phyloP scores from a whole-genome alignment of 495 filamentous ascomycete genomes.

The Penicillium riverlandense region DNA sequence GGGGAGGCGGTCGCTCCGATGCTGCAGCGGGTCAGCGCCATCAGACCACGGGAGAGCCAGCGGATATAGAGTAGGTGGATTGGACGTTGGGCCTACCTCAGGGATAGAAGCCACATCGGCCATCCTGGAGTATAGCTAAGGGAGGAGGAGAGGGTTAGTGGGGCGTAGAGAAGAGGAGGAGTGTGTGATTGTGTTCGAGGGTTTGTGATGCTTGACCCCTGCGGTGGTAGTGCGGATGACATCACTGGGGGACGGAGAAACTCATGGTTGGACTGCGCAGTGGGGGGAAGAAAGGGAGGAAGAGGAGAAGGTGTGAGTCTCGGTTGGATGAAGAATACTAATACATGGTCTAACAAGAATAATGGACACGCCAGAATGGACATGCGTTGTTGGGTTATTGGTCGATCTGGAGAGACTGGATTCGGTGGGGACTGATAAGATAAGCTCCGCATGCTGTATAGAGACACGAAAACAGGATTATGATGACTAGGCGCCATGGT shows the following conservation, averaged over 20 bases:
- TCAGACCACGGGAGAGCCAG: not conserved
- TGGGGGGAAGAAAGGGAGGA: not conserved
- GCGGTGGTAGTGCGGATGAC: slow-evolving; percentile 12
- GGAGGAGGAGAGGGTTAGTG: no score
- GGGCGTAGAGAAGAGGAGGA: no score
- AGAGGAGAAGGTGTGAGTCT: not conserved
- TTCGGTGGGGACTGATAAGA: no score
- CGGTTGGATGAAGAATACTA: not conserved
- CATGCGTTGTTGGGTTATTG: no score
- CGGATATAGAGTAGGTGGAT: not conserved
- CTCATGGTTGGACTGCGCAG: slow-evolving; percentile 3
- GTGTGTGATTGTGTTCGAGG: no score
- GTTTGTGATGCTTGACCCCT: not conserved
- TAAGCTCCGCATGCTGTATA: no score
- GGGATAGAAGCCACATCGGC: not conserved
- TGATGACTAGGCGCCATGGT: no score
- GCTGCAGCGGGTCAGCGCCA: not conserved
- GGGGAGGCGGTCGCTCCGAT: not conserved
- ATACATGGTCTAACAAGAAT: no score
- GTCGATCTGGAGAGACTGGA: no score
- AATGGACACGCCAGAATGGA: no score
- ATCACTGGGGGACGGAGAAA: slow-evolving; percentile 9
- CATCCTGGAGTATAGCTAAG: not conserved
- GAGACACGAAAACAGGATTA: no score
- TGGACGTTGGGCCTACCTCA: not conserved